A percentile compares a stretch with the other conserved stretches of the same genome.
These are phyloP conservation scores for Eudorina sp. DNA, from an alignment of 139 green algal species.

Conservation along the genomic window DNA sequence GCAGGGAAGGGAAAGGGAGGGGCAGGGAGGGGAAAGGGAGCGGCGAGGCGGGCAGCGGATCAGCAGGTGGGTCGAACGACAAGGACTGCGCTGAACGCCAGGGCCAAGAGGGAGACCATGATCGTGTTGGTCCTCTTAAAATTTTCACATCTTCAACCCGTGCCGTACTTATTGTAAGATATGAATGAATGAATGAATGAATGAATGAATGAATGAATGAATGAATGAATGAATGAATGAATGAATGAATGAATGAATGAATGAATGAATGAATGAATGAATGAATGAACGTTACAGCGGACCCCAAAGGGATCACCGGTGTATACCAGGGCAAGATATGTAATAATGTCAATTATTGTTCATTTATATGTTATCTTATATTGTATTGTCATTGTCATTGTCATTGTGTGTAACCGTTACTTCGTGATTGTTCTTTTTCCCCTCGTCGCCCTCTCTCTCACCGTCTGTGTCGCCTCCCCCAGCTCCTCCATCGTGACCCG, in stretches of 20 bases:
- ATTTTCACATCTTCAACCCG: too few species aligned
- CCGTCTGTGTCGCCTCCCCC: not conserved
- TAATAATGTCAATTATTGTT: too few species aligned
- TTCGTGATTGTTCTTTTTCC: not conserved
- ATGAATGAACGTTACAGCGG: not conserved
- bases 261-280: not conserved
- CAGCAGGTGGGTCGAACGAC: too few species aligned
- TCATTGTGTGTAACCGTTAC: not conserved
- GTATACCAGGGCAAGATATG: too few species aligned
- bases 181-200: not conserved
- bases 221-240: not conserved
- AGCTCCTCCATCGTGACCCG: slow-evolving; percentile 17
- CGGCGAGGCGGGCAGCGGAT: too few species aligned
- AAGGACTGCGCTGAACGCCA: too few species aligned
- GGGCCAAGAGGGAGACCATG: too few species aligned
- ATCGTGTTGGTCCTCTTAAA: too few species aligned
- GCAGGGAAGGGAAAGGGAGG: not conserved
- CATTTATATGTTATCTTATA: too few species aligned
- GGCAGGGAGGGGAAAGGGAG: too few species aligned
- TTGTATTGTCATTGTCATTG: too few species aligned
- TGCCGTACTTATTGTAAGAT: too few species aligned
- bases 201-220: not conserved
- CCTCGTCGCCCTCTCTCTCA: not conserved
- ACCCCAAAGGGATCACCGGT: not conserved
- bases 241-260: not conserved